Percentiles rank a stretch among this genome's conserved stretches.
phyloP scores from a whole-genome alignment of 1,284 basidiomycete species.

The Naganishia liquefaciens region DNA sequence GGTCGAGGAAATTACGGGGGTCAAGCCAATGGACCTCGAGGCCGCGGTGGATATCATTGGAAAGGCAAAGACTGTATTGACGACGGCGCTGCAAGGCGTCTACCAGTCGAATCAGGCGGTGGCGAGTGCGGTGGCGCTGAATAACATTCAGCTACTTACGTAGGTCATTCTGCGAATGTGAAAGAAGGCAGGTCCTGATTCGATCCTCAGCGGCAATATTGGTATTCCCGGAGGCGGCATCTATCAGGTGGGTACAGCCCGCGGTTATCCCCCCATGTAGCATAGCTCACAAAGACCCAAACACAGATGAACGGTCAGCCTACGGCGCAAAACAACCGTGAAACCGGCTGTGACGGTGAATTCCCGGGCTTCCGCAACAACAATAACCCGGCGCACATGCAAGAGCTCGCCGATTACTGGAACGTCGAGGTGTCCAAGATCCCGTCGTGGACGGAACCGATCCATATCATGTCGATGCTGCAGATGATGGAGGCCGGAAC shows the following conservation, averaged over 20 bases:
- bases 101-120: slow-evolving; percentile 33
- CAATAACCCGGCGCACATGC: slow-evolving; percentile 32
- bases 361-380: slow-evolving; percentile 34
- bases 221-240: slow-evolving; percentile 33
- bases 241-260: slow-evolving; percentile 23
- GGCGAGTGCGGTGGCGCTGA: slow-evolving; percentile 28
- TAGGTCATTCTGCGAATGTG: slow-evolving; percentile 7
- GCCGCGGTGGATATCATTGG: slow-evolving; percentile 31
- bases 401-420: slow-evolving; percentile 31
- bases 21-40: slow-evolving; percentile 15
- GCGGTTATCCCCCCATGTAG: neutral
- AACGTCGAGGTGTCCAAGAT: slow-evolving; percentile 30
- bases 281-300: neutral
- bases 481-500: slow-evolving; percentile 29
- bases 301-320: slow-evolving; percentile 34
- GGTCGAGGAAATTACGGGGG: slow-evolving; percentile 30
- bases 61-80: slow-evolving; percentile 24
- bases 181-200: too few relatives aligned
- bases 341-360: slow-evolving; percentile 32
- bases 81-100: slow-evolving; percentile 30
- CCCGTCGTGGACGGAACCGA: slow-evolving; percentile 29
- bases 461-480: slow-evolving; percentile 30
- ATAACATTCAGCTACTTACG: slow-evolving; percentile 32
- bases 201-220: slow-evolving; percentile 22
- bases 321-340: slow-evolving; percentile 33